Base-by-base conservation (phyloP, 2,329 filamentous ascomycete species). In the Xylaria sp. region DNA sequence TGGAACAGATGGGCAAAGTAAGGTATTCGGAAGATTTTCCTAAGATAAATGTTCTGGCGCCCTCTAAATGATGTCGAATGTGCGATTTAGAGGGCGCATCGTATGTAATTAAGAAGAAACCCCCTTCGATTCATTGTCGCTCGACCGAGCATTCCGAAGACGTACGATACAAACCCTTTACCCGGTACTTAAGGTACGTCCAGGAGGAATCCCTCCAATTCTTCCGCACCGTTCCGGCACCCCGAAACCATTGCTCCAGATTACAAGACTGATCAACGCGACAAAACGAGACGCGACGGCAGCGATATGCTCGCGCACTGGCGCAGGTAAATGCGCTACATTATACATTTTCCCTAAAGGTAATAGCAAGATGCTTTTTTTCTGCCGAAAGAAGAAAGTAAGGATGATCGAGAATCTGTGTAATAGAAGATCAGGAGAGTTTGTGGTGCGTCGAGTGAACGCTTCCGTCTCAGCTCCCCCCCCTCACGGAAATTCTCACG, bases 151-250 rank as follows among this genome's bases (percentile, higher is more conserved):
- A 46, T 68, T 52, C 66, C 66, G 66, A 58, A 23, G 41, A 33
- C 39, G 28, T 13, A 33, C 48, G 59, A 59, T 41, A 52, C 39
- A 49, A 60, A 60, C 48, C 36, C 41, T 36, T 36, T 36, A 36
- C 33, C 33, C 33, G 33, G 33, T 23, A 51, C 55, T 43, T 49
- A 36, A 43, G 23, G 18, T 20, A 23, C 46, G 9, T 20, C 23
- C 62, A 52, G 58, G 39, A 55, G 57, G 33, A 39, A 2, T 3
- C 36, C 52, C 58, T 52, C 31, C 12, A 36, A 58, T 59, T 58
- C 46, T 62, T 52, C 67, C 62, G 67, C 54, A 69, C 67, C 67
- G 67, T 69, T 62, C 67, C 67, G 62, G 67, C 46, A 54, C 62
- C 31, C 67, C 67, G 62, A 66, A 69, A 66, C 36, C 36, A 58